Base-by-base conservation (phyloP, 805 yeast species). In the Debaryomyces tyrocola region DNA sequence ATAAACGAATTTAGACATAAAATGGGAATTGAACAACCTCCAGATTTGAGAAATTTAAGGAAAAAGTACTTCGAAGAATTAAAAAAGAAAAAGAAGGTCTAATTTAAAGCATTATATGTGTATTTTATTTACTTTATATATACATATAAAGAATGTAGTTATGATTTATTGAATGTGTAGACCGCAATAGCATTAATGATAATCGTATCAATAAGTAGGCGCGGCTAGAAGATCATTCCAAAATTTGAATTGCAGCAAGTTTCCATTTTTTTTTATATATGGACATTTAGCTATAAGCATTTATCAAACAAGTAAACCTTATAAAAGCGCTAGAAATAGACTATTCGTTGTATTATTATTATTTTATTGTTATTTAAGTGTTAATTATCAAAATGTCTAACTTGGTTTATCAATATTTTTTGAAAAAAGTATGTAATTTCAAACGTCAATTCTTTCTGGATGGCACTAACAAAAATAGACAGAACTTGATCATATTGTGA, bases 21-120 rank as follows among this genome's bases (percentile, higher is more conserved):
- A 47, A 67, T 92, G 50, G 87, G 90, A 4, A 83, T 92, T 43
- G 83, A 80, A 48, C 77, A 77, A 47, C 96, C 97, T 0, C 77
- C 77, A 4, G 90, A 90, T 60, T 78, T 90, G 67, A 75, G 97
- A 53, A 70, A 58, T 36, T 68, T 90, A 59, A 73, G 94, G 44
- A 75, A 73, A 52, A 64, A 62, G 41, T 68, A 63, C 47, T 67
- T 60, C 48, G 67, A 58, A 15, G 60, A 64, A 48, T 55, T 67
- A 45, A 67, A 60, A 53, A 45, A 44, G 37, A 53, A 46, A 40
- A 64, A 64, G 46, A 48, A 46, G 45, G 44, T 45, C 14, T 38
- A 18, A 33, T 20, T 21, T 14, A 31, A 15, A 1, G 17, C 11
- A 31, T 31, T 11, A 2, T 31, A 12, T 31, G 14, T 31, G 17